Percentiles rank a stretch among this genome's conserved stretches.
Conservation (phyloP, 768 basidiomycete species). For the Cyathus striatus region DNA sequence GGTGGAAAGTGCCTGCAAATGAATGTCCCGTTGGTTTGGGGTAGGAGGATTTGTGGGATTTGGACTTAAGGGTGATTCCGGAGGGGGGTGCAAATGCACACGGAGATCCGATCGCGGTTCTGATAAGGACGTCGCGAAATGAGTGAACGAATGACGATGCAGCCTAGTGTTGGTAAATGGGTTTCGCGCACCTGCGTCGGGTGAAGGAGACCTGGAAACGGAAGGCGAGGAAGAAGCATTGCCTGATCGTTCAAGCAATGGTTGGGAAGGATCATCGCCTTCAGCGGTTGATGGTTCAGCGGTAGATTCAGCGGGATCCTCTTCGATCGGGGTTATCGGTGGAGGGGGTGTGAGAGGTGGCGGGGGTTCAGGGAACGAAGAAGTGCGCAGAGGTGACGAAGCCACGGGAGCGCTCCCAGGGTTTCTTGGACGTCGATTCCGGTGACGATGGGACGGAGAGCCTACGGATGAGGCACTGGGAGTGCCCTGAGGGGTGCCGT, state of each 20-base stretch:
- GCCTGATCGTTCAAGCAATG: constrained; percentile 10
- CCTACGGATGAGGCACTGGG: constrained; percentile 41
- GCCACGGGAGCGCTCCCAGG: constrained; percentile 36
- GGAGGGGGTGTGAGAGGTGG: constrained; percentile 48
- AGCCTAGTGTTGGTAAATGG: constrained; percentile 73
- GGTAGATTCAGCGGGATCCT: constrained; percentile 44
- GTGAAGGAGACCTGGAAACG: constrained; percentile 57
- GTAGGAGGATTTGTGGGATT: constrained; percentile 79
- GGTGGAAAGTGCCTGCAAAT: constrained; percentile 55
- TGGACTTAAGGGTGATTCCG: constrained; percentile 73
- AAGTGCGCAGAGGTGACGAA: constrained; percentile 64
- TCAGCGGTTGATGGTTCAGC: constrained; percentile 23
- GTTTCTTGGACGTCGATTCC: constrained; percentile 49
- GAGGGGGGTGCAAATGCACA: constrained; percentile 70
- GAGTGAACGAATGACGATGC: constrained; percentile 62
- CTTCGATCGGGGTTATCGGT: constrained; percentile 77
- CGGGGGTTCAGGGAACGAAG: constrained; percentile 34
- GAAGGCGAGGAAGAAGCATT: constrained; percentile 46
- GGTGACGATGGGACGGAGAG: constrained; percentile 54
- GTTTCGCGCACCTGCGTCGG: constrained; percentile 79
- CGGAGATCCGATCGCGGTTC: constrained; percentile 62
- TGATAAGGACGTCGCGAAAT: constrained; percentile 54
- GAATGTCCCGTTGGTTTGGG: constrained; percentile 80
- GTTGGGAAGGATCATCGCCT: constrained; percentile 20
- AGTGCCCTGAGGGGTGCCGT: constrained; percentile 36